Evolutionary conservation across 345 rosid genomes (phyloP).

Genomic region (Alliaria petiolata): DNA sequence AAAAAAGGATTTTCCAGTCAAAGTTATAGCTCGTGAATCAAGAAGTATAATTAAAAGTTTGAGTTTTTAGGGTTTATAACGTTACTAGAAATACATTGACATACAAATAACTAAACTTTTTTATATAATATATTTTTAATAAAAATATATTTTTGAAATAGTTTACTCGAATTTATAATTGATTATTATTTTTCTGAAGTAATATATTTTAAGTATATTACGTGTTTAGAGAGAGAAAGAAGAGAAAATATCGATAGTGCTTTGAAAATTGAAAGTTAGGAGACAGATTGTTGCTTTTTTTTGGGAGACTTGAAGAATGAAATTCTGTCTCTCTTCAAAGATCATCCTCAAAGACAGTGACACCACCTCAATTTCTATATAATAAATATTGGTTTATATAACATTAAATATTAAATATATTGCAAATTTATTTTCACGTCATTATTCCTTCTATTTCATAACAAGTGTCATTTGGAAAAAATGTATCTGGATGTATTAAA

Average conservation of each 20-base stretch:
- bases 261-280: conserved; percentile 37
- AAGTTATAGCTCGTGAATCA: background rate
- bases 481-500: no score
- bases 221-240: conserved; percentile 8
- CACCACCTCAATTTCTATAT: conserved; percentile 20
- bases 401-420: background rate
- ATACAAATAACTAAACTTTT: background rate
- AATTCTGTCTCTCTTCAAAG: conserved; percentile 73
- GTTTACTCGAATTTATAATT: background rate
- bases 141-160: background rate
- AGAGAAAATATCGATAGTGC: conserved; percentile 36
- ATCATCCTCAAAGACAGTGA: conserved; percentile 47
- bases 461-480: no score
- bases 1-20: no score
- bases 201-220: conserved; percentile 1
- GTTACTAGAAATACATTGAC: background rate
- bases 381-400: conserved; percentile 16
- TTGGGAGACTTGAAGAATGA: conserved; percentile 54
- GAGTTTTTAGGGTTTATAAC: background rate
- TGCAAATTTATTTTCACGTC: conserved; percentile 20
- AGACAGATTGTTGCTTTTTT: conserved; percentile 63
- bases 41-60: background rate
- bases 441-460: no score
- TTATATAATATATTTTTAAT: background rate
- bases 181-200: background rate